Conservation (phyloP, 2,329 filamentous ascomycete genomes). For the Pyrenophora tritici-repentis region DNA sequence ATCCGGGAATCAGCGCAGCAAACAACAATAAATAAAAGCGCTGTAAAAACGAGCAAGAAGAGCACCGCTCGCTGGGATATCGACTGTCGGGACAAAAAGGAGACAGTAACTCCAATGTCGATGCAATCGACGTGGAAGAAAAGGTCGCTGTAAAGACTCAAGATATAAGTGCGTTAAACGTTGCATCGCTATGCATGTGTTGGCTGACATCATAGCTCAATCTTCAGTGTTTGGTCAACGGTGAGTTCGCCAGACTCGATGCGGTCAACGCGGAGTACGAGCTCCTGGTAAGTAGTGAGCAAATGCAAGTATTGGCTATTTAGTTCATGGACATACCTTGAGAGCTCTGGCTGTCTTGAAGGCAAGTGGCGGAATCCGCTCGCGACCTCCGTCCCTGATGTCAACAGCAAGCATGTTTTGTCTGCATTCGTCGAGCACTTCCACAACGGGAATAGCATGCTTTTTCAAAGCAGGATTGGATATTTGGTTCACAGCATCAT, state of each 20-base stretch:
- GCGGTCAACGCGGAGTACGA: slow-evolving; percentile 49
- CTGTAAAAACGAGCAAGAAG: too few species aligned
- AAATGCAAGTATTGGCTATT: not conserved
- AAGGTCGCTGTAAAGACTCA: not conserved
- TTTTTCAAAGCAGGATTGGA: slow-evolving; percentile 60
- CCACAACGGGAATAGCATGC: slow-evolving; percentile 57
- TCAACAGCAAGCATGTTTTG: slow-evolving; percentile 67
- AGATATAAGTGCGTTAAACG: not conserved
- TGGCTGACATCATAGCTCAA: slow-evolving; percentile 31
- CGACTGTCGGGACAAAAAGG: too few species aligned
- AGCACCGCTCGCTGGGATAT: not conserved
- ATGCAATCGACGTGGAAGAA: not conserved
- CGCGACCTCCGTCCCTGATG: slow-evolving; percentile 65
- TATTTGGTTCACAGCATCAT: slow-evolving; percentile 54
- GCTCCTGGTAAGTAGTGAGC: slow-evolving; percentile 41
- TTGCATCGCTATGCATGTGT: not conserved
- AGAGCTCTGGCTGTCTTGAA: slow-evolving; percentile 84
- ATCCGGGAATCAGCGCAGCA: slow-evolving; percentile 10
- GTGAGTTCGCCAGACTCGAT: slow-evolving; percentile 48
- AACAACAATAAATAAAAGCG: not conserved
- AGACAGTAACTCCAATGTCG: not conserved
- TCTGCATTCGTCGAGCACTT: slow-evolving; percentile 66
- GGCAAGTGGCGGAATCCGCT: slow-evolving; percentile 76
- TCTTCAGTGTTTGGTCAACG: slow-evolving; percentile 39
- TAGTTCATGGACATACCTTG: slow-evolving; percentile 57